Conservation (phyloP, 805 yeast genomes). For the Starmerella tilneyi region DNA sequence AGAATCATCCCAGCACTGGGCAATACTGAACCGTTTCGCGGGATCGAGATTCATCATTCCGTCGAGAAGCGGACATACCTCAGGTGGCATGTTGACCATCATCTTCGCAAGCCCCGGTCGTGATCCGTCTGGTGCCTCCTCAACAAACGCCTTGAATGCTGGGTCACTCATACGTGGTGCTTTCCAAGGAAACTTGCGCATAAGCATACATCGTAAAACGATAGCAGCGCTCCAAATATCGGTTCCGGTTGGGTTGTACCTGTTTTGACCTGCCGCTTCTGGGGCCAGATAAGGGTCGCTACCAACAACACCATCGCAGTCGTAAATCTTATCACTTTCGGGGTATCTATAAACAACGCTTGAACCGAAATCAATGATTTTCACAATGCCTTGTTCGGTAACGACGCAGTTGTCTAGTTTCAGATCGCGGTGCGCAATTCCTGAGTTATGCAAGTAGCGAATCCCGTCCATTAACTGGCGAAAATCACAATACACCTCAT, state of each 20-base stretch:
- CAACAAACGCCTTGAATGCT: constrained; percentile 70
- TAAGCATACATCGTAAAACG: constrained; percentile 82
- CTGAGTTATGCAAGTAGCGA: constrained; percentile 64
- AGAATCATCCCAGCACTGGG: constrained; percentile 45
- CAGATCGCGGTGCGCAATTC: constrained; percentile 83
- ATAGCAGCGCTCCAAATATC: constrained; percentile 92
- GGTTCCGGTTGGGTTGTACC: constrained; percentile 85
- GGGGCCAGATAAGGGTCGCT: constrained; percentile 89
- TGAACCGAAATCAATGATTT: constrained; percentile 86
- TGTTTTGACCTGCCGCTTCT: constrained; percentile 71
- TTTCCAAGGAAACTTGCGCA: constrained; percentile 91
- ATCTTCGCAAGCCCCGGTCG: constrained; percentile 55
- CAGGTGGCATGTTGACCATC: constrained; percentile 57
- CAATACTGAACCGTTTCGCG: constrained; percentile 46
- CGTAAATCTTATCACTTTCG: constrained; percentile 57
- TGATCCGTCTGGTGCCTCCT: constrained; percentile 22
- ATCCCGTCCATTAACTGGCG: constrained; percentile 77
- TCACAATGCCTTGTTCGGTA: constrained; percentile 69
- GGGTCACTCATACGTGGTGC: constrained; percentile 74
- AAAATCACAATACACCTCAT: constrained; percentile 80
- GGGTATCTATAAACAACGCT: constrained; percentile 89
- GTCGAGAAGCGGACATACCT: constrained; percentile 50
- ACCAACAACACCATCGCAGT: constrained; percentile 77
- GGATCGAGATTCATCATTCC: constrained; percentile 63
- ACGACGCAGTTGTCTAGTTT: constrained; percentile 90